Conservation (phyloP, 2,329 filamentous ascomycete species). For the Apiospora kogelbergensis region DNA sequence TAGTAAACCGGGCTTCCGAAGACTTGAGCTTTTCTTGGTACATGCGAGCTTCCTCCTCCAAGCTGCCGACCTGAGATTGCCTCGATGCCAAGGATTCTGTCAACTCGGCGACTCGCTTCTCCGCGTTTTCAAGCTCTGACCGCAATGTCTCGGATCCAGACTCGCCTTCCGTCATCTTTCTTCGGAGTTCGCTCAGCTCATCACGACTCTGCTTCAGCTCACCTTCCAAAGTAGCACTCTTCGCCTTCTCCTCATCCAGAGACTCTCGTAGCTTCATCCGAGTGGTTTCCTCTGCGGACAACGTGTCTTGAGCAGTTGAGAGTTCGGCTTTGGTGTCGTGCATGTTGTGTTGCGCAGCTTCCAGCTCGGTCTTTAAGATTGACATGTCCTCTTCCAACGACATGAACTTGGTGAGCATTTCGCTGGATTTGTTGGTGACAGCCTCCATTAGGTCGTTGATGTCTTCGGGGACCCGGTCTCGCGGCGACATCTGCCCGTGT, state of each 20-base stretch:
- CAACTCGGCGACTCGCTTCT: slow-evolving; percentile 66
- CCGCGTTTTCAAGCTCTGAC: slow-evolving; percentile 73
- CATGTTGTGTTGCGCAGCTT: slow-evolving; percentile 54
- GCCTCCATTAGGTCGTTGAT: slow-evolving; percentile 58
- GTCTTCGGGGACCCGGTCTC: slow-evolving; percentile 54
- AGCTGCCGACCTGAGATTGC: slow-evolving; percentile 72
- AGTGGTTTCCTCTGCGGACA: slow-evolving; percentile 52
- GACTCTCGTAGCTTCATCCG: slow-evolving; percentile 53
- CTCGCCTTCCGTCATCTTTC: slow-evolving; percentile 77
- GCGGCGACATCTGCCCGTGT: slow-evolving; percentile 57
- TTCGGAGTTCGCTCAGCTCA: slow-evolving; percentile 67
- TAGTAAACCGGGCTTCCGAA: slow-evolving; percentile 51
- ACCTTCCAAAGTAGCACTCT: slow-evolving; percentile 51
- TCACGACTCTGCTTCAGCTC: slow-evolving; percentile 65
- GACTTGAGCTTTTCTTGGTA: slow-evolving; percentile 64
- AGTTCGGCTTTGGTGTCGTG: slow-evolving; percentile 59
- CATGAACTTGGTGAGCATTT: slow-evolving; percentile 59
- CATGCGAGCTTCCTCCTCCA: slow-evolving; percentile 73
- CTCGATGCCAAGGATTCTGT: slow-evolving; percentile 70
- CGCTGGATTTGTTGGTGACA: slow-evolving; percentile 57
- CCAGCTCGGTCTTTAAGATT: slow-evolving; percentile 63
- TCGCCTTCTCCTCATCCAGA: slow-evolving; percentile 54
- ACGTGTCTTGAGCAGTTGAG: slow-evolving; percentile 49
- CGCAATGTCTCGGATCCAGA: slow-evolving; percentile 79
- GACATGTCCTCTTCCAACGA: slow-evolving; percentile 59